Percentiles rank a stretch among this genome's conserved stretches.
Conservation (phyloP, 257 asterid genomes). For the Apocynum venetum region DNA sequence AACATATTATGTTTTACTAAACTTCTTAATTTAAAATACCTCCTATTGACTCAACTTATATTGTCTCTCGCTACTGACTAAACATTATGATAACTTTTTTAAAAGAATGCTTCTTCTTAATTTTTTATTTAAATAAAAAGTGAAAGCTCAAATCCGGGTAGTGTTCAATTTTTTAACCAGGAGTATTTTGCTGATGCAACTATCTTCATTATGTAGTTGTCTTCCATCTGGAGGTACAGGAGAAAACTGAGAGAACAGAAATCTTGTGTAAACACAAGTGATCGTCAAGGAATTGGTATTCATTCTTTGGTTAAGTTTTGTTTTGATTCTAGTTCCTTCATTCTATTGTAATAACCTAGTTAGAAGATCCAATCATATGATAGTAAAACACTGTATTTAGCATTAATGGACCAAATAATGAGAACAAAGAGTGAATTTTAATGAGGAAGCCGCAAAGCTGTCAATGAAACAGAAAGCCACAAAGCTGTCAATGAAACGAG, state of each 20-base stretch:
- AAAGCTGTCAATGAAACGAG: too few species aligned
- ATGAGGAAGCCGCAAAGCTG: background rate
- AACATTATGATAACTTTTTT: too few species aligned
- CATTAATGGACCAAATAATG: background rate
- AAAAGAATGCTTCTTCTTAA: too few species aligned
- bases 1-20: too few species aligned
- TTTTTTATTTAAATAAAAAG: too few species aligned
- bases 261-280: slow-evolving; percentile 42
- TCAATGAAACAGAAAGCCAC: too few species aligned
- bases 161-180: background rate
- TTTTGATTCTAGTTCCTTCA: background rate
- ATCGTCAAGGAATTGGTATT: slow-evolving; percentile 10
- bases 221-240: slow-evolving; percentile 70
- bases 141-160: too few species aligned
- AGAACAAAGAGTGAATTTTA: background rate
- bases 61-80: too few species aligned
- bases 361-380: background rate
- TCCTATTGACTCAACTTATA: too few species aligned
- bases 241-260: slow-evolving; percentile 63
- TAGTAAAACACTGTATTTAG: background rate
- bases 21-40: too few species aligned
- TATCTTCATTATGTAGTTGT: slow-evolving; percentile 43
- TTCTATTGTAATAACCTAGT: background rate
- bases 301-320: background rate
- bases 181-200: slow-evolving; percentile 7